These are phyloP conservation scores for Chlorella sorokiniana DNA, from an alignment of 139 green algal species.

Conservation along the genomic window DNA sequence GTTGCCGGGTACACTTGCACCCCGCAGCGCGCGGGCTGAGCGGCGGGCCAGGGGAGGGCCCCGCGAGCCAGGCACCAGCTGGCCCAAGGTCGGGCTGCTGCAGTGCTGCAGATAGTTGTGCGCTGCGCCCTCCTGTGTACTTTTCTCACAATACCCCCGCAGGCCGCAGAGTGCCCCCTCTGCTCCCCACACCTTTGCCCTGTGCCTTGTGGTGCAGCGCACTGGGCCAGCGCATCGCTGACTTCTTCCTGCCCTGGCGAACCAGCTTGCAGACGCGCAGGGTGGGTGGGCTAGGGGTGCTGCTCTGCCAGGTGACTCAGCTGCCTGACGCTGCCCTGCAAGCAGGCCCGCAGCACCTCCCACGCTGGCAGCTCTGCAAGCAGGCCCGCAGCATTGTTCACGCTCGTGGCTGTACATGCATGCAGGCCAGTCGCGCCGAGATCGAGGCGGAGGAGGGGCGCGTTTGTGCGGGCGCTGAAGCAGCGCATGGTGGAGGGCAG, in stretches of 20 bases:
- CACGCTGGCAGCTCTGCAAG: neutral
- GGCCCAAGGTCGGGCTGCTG: no score
- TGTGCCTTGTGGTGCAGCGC: conserved; percentile 7
- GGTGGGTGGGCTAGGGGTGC: neutral
- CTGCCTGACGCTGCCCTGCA: neutral
- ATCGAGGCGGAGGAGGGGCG: conserved; percentile 19
- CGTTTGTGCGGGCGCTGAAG: conserved; percentile 17
- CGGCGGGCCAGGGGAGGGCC: no score
- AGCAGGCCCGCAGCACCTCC: neutral
- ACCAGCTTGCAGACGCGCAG: neutral
- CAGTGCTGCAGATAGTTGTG: neutral
- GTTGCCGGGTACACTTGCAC: no score
- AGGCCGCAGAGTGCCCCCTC: no score
- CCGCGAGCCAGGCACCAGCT: no score
- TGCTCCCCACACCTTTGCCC: neutral
- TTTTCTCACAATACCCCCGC: no score
- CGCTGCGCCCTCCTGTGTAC: no score
- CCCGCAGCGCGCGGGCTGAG: no score
- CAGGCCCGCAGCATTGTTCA: no score
- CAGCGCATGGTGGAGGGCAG: conserved; percentile 19
- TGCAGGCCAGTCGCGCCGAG: neutral
- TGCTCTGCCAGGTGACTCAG: neutral
- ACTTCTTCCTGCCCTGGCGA: conserved; percentile 26
- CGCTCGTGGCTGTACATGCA: neutral
- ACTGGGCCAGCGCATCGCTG: conserved; percentile 6